phyloP scores from a whole-genome alignment of 176 grass and related monocot species.

The Triticum monococcum region DNA sequence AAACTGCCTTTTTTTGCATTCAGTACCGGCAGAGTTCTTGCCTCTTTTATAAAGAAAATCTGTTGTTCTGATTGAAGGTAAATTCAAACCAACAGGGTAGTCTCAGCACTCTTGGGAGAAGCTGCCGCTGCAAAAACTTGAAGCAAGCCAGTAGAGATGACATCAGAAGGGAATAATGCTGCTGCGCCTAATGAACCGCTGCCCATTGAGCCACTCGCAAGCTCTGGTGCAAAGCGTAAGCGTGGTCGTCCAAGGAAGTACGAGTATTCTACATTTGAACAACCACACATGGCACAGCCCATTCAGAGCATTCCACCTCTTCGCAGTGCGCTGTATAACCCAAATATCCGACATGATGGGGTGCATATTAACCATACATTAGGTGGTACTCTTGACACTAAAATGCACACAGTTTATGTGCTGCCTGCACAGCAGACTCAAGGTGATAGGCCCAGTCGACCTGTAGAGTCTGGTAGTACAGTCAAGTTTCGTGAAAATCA shows the following conservation, averaged over 20 bases:
- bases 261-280: slow-evolving; percentile 17
- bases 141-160: slow-evolving; percentile 24
- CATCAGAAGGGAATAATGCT: slow-evolving; percentile 39
- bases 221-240: slow-evolving; percentile 44
- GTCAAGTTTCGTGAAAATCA: slow-evolving; percentile 13
- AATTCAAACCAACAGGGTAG: not conserved
- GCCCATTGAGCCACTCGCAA: slow-evolving; percentile 9
- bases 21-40: not conserved
- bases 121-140: not conserved
- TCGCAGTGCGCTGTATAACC: slow-evolving; percentile 22
- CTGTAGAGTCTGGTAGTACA: slow-evolving; percentile 13
- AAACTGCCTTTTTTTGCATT: not conserved
- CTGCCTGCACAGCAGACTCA: slow-evolving; percentile 21
- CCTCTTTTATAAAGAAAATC: slow-evolving; percentile 7
- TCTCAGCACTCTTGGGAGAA: slow-evolving; percentile 3
- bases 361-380: slow-evolving; percentile 11
- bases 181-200: slow-evolving; percentile 16
- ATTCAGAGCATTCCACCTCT: slow-evolving; percentile 42
- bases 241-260: slow-evolving; percentile 53
- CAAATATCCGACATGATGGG: slow-evolving; percentile 24
- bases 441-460: slow-evolving; percentile 6
- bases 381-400: slow-evolving; percentile 12
- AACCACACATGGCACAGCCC: slow-evolving; percentile 37
- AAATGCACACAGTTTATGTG: not conserved
- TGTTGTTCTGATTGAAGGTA: not conserved